Evolutionary conservation across 441 rosid genomes (phyloP), one percentile per base, ranked within the genome.

Genomic region (Rhodomyrtus psidioides): DNA sequence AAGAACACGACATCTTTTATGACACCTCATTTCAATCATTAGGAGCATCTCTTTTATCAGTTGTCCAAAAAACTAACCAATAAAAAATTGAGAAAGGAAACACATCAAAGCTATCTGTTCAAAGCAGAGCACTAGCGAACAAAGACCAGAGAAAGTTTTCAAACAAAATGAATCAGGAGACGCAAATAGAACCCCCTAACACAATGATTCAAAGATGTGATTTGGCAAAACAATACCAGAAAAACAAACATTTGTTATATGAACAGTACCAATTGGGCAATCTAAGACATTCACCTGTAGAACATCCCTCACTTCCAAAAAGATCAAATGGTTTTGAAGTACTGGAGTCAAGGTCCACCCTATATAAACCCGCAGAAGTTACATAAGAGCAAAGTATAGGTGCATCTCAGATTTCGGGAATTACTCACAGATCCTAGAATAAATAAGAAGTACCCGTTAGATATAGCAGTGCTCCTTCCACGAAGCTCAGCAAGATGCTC

Each of bases 401-500:
- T 34, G 74, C 59, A 82, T 28, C 79, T 39, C 79, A 39, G 51
- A 70, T 9, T 39, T 39, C 5, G 15, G n/a, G 49, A 39, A 70
- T 70, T 39, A 70, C 79, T 21, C 87, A 85, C 88, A 76, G 27
- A 82, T 44, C 83, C 34, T 53, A 12, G 60, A 44, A 75, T 57
- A 51, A 55, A 86, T 23, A 88, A 86, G 86, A 28, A 84, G 30
- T 83, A 96, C 99, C 94, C 93, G 28, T 82, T 60, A 88, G 90
- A 89, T 82, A 90, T 26, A 53, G 91, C 86, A 88, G 91, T 87
- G 90, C 90, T 94, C 92, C 91, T 94, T 89, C 93, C 92, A 56
- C 94, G 97, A 91, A 97, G 93, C 91, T 97, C 98, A 55, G 94
- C 91, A 88, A 97, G 99, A 90, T 97, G 94, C 93, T 97, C 99